Conservation (phyloP, 2,329 filamentous ascomycete species). For the Didymella arachidicola region DNA sequence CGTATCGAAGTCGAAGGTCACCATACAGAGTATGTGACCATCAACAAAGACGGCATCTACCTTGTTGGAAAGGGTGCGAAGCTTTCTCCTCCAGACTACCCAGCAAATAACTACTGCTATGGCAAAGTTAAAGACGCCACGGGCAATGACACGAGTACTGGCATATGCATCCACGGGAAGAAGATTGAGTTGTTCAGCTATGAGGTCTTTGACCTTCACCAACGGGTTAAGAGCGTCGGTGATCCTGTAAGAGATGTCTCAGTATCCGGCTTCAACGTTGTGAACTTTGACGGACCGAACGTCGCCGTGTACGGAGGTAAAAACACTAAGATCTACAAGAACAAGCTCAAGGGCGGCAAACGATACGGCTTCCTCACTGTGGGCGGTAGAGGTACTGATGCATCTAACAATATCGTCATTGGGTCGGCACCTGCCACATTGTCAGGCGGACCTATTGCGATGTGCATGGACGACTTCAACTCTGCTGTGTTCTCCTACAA, state of each 20-base stretch:
- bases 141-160: not conserved
- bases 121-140: not conserved
- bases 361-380: constrained; percentile 28
- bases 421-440: constrained; percentile 3
- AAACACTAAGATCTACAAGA: constrained; percentile 17
- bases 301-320: constrained; percentile 24
- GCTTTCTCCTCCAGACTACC: not conserved
- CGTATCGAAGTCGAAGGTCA: not conserved
- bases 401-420: constrained; percentile 13
- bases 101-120: not conserved
- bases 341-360: constrained; percentile 17
- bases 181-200: not conserved
- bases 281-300: constrained; percentile 21
- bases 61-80: not conserved
- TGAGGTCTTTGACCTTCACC: not conserved
- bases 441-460: constrained; percentile 6
- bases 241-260: constrained; percentile 21
- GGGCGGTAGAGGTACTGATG: constrained; percentile 15
- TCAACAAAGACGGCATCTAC: not conserved
- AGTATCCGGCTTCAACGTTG: constrained; percentile 21
- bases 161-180: not conserved
- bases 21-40: not conserved
- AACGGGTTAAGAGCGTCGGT: not conserved
- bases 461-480: constrained; percentile 29
- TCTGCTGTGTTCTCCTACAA: constrained; percentile 19